A percentile compares a stretch with the other conserved stretches of the same genome.
These are phyloP conservation scores for Rubroboletus satanas DNA, from an alignment of 768 basidiomycete species.

Conservation along the genomic window DNA sequence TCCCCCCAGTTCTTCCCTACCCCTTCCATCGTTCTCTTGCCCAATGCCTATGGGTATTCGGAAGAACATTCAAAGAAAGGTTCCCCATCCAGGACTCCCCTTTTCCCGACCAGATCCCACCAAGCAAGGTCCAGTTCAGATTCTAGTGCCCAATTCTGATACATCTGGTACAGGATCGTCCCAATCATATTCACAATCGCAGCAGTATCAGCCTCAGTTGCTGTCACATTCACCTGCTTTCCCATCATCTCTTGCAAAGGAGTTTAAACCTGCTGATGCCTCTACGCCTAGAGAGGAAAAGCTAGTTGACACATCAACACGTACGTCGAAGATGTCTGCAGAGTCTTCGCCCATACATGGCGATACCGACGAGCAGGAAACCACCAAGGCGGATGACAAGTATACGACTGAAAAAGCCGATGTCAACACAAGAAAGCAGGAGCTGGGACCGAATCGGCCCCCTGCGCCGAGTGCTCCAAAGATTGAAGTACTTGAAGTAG, in stretches of 20 bases:
- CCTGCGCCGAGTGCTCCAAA: constrained; percentile 4
- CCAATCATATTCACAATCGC: constrained; percentile 30
- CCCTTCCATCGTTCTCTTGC: constrained; percentile 6
- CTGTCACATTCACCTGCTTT: constrained; percentile 9
- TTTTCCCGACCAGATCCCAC: constrained; percentile 31
- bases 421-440: neutral
- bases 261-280: constrained; percentile 15
- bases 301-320: neutral
- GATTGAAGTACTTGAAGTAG: constrained; percentile 10
- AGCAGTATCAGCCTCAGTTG: constrained; percentile 24
- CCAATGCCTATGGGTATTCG: constrained; percentile 14
- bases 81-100: constrained; percentile 40
- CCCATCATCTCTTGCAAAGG: constrained; percentile 19
- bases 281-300: constrained; percentile 18
- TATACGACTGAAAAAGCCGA: neutral
- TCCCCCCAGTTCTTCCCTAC: constrained; percentile 11
- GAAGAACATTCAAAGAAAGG: constrained; percentile 39
- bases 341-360: neutral
- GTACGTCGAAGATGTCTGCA: constrained; percentile 3
- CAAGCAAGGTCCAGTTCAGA: constrained; percentile 35
- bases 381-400: neutral
- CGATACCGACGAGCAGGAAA: neutral
- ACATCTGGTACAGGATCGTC: constrained; percentile 40
- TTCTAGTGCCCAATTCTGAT: constrained; percentile 58
- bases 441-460: neutral